Evolutionary conservation across 2,329 filamentous ascomycete genomes (phyloP).

Genomic region (Claviceps spartinae): DNA sequence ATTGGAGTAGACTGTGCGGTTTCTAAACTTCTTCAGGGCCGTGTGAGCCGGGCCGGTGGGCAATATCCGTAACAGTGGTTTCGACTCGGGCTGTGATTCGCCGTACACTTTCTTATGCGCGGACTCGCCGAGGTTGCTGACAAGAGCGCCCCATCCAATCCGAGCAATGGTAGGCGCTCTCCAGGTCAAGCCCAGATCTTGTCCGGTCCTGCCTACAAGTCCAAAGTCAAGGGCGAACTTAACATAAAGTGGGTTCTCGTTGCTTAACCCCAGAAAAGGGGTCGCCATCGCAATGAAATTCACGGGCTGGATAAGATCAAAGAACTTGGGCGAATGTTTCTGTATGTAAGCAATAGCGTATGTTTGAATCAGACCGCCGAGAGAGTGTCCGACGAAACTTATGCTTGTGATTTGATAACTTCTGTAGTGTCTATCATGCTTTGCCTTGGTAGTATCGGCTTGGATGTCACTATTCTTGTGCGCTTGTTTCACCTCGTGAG

Average conservation of each 20-base stretch:
- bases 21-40: constrained; percentile 76
- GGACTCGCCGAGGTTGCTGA: constrained; percentile 65
- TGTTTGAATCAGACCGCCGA: constrained; percentile 80
- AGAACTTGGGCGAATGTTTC: constrained; percentile 87
- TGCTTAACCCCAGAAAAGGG: constrained; percentile 81
- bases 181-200: constrained; percentile 92
- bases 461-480: constrained; percentile 52
- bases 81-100: constrained; percentile 61
- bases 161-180: constrained; percentile 72
- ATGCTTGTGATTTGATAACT: constrained; percentile 85
- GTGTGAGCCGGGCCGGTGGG: constrained; percentile 84
- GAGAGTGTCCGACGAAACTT: constrained; percentile 84
- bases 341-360: constrained; percentile 95
- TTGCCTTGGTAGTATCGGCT: constrained; percentile 37
- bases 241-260: constrained; percentile 95
- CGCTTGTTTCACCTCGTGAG: constrained; percentile 29
- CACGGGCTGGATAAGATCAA: constrained; percentile 69
- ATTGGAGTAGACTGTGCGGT: constrained; percentile 88
- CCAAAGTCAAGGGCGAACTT: constrained; percentile 95
- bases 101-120: constrained; percentile 45
- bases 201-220: constrained; percentile 85
- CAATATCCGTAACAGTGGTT: constrained; percentile 76
- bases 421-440: constrained; percentile 32
- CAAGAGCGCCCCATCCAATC: constrained; percentile 79
- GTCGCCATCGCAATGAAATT: constrained; percentile 86